A percentile compares a stretch with the other conserved stretches of the same genome.
Conservation (phyloP, 1,284 basidiomycete species). For the Naganishia albida region DNA sequence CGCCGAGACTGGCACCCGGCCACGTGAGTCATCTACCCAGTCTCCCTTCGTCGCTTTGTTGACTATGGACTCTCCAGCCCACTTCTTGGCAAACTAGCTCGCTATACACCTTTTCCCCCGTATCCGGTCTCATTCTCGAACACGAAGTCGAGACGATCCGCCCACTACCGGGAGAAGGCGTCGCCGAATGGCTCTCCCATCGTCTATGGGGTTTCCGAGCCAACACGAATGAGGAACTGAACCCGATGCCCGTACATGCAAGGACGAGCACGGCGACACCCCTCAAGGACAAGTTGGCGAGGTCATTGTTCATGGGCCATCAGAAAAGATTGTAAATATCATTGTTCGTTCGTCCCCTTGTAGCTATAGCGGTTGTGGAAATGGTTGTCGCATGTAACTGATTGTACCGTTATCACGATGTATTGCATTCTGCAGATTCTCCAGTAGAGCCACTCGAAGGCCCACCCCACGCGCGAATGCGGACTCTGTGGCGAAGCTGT, state of each 20-base stretch:
- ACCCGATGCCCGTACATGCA: constrained; percentile 22
- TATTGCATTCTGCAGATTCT: constrained; percentile 18
- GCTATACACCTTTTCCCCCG: constrained; percentile 54
- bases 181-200: constrained; percentile 50
- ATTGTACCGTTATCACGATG: constrained; percentile 7
- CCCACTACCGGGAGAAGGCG: constrained; percentile 53
- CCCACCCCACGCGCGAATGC: background rate
- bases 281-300: constrained; percentile 17
- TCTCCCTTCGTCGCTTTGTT: constrained; percentile 36
- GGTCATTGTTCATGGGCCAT: constrained; percentile 9
- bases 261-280: constrained; percentile 11
- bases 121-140: constrained; percentile 48
- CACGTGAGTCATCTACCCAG: constrained; percentile 10
- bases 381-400: constrained; percentile 15
- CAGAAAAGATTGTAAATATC: constrained; percentile 20
- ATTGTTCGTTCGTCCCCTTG: constrained; percentile 1
- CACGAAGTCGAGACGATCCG: constrained; percentile 55
- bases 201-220: constrained; percentile 44
- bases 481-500: background rate
- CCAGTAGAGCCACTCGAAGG: background rate
- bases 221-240: constrained; percentile 13
- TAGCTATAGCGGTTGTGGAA: constrained; percentile 11
- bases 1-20: constrained; percentile 41
- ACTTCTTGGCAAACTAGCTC: constrained; percentile 50
- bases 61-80: constrained; percentile 19